These are phyloP conservation scores for Xylaria sp. DNA, from an alignment of 2,329 filamentous ascomycete species.

Conservation along the genomic window DNA sequence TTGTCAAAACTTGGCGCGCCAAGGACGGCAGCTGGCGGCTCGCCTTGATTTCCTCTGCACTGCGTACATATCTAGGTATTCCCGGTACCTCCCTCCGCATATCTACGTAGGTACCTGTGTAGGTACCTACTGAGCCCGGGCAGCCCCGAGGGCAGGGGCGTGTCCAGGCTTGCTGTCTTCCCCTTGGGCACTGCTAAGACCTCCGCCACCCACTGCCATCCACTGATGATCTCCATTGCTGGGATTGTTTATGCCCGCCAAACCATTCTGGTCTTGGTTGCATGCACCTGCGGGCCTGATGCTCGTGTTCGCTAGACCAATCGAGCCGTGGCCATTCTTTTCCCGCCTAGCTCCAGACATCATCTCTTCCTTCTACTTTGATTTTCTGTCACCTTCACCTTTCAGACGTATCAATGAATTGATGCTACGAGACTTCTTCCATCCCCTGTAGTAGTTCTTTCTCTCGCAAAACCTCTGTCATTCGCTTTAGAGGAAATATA, in stretches of 20 bases:
- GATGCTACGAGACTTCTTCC: constrained; percentile 29
- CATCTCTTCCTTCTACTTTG: constrained; percentile 30
- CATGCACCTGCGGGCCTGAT: constrained; percentile 30
- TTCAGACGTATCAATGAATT: constrained; percentile 33
- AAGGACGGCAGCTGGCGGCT: not conserved
- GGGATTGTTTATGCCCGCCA: constrained; percentile 34
- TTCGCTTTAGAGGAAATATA: constrained; percentile 44
- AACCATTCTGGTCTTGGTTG: constrained; percentile 36
- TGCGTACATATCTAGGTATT: not conserved
- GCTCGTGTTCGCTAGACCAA: constrained; percentile 41
- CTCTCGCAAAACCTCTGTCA: constrained; percentile 38
- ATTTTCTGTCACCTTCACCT: constrained; percentile 34
- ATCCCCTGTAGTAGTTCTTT: constrained; percentile 23
- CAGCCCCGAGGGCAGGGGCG: not conserved
- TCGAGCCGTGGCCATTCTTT: constrained; percentile 35
- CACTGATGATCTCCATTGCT: constrained; percentile 30
- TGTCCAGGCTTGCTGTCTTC: not conserved
- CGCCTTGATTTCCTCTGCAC: constrained; percentile 9
- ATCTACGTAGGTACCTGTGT: too few species aligned
- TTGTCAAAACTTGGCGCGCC: not conserved
- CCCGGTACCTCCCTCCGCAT: too few species aligned
- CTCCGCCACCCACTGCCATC: constrained; percentile 28
- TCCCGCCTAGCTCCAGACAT: constrained; percentile 30
- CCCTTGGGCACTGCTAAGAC: not conserved
- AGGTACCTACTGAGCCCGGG: not conserved